phyloP scores from a whole-genome alignment of 106 monocot genomes.

The Posidonia australis region DNA sequence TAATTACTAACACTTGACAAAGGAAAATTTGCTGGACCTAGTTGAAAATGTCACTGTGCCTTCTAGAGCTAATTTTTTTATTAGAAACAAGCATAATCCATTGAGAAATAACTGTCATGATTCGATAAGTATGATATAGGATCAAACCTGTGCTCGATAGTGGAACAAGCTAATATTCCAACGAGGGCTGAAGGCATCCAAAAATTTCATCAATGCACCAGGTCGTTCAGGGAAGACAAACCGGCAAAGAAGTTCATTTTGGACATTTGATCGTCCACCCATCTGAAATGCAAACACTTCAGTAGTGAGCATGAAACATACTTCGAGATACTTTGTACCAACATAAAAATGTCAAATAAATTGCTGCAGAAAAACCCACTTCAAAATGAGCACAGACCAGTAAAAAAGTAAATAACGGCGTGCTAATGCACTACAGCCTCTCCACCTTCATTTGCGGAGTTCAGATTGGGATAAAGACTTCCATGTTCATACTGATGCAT shows the following conservation, averaged over 20 bases:
- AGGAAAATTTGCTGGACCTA: too few relatives aligned
- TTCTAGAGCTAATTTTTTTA: background rate
- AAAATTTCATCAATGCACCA: conserved; percentile 81
- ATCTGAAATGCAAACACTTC: conserved; percentile 31
- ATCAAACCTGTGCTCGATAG: conserved; percentile 79
- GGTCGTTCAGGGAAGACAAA: conserved; percentile 83
- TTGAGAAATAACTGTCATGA: background rate
- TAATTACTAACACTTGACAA: too few relatives aligned
- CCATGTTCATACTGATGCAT: too few relatives aligned
- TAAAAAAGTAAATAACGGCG: too few relatives aligned
- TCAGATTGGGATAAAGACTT: too few relatives aligned
- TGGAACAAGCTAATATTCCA: conserved; percentile 97
- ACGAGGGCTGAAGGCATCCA: conserved; percentile 82
- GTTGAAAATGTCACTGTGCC: background rate
- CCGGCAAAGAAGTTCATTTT: conserved; percentile 76
- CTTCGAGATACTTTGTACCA: background rate
- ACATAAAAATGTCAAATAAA: background rate
- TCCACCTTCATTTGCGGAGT: too few relatives aligned
- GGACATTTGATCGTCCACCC: conserved; percentile 74
- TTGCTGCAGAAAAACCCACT: too few relatives aligned
- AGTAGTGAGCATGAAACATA: background rate
- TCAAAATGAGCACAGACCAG: too few relatives aligned
- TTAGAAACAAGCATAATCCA: background rate
- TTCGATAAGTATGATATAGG: background rate
- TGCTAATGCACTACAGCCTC: too few relatives aligned